Percentiles rank a stretch among this genome's conserved stretches.
These are phyloP conservation scores for Byssothecium circinans DNA, from an alignment of 2,329 filamentous ascomycete genomes.

Conservation along the genomic window DNA sequence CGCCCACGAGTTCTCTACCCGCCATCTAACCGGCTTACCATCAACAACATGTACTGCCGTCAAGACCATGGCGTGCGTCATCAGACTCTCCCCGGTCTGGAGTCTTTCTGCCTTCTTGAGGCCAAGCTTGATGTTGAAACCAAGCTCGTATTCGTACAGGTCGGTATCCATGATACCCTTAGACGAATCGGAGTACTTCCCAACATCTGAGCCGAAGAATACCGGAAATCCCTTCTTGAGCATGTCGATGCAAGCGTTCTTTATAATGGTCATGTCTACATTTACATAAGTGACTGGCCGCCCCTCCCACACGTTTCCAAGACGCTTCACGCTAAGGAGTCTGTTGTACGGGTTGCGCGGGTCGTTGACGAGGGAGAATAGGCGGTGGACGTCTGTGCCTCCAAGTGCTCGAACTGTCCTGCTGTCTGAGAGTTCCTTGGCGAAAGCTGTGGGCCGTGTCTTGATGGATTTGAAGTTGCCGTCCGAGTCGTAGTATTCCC, in stretches of 20 bases:
- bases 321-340: conserved; percentile 73
- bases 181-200: conserved; percentile 70
- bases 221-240: conserved; percentile 76
- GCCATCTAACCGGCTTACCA: conserved; percentile 72
- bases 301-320: conserved; percentile 81
- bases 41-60: conserved; percentile 78
- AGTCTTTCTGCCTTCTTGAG: conserved; percentile 77
- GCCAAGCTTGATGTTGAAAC: conserved; percentile 74
- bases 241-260: conserved; percentile 74
- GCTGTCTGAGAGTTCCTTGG: conserved; percentile 65
- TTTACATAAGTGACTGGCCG: conserved; percentile 80
- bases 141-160: conserved; percentile 77
- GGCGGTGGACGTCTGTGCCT: conserved; percentile 62
- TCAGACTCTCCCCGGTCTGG: conserved; percentile 71
- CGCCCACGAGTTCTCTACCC: conserved; percentile 87
- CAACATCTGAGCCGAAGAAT: conserved; percentile 88
- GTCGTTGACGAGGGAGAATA: conserved; percentile 84
- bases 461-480: conserved; percentile 64
- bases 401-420: conserved; percentile 60
- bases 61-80: conserved; percentile 93
- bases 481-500: conserved; percentile 75
- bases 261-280: conserved; percentile 72
- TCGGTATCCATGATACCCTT: conserved; percentile 79
- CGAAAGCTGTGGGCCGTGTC: conserved; percentile 71
- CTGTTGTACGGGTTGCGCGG: conserved; percentile 74